phyloP scores from a whole-genome alignment of 2,329 filamentous ascomycete genomes.

The Fusarium nisikadoi region DNA sequence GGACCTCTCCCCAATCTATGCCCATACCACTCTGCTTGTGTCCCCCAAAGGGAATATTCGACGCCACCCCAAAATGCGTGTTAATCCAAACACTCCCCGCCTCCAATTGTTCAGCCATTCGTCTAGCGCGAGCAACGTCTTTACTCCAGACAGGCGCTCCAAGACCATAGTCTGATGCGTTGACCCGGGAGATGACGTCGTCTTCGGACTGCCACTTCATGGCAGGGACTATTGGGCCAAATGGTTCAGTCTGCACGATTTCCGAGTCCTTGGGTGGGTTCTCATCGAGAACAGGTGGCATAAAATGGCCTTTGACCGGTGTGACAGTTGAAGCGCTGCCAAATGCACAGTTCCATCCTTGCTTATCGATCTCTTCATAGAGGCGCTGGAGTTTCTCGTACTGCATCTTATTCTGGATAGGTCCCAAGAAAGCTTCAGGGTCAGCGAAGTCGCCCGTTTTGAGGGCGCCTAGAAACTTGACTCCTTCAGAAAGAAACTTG shows the following conservation, averaged over 20 bases:
- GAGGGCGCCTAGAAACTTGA: conserved; percentile 30
- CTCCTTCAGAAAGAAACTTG: background rate
- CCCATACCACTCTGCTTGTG: conserved; percentile 64
- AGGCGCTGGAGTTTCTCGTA: conserved; percentile 54
- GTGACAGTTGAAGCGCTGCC: conserved; percentile 32
- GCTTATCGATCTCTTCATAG: conserved; percentile 59
- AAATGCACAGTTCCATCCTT: conserved; percentile 54
- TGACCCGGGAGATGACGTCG: conserved; percentile 66
- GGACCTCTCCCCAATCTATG: conserved; percentile 53
- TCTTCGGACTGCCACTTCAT: conserved; percentile 70
- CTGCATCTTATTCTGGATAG: conserved; percentile 70
- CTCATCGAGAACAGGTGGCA: conserved; percentile 69
- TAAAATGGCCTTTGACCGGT: conserved; percentile 61
- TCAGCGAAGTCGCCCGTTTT: conserved; percentile 58
- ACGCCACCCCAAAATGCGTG: conserved; percentile 53
- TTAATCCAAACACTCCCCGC: conserved; percentile 72
- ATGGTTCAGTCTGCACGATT: conserved; percentile 66
- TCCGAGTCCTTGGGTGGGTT: conserved; percentile 67
- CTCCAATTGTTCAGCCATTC: conserved; percentile 64
- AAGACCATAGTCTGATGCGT: conserved; percentile 62
- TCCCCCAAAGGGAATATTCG: conserved; percentile 58
- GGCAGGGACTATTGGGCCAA: conserved; percentile 70
- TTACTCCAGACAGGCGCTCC: conserved; percentile 68
- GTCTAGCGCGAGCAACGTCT: conserved; percentile 61
- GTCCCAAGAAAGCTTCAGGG: conserved; percentile 58